These are phyloP conservation scores for Aspergillus felis DNA, from an alignment of 2,329 filamentous ascomycete genomes.

Conservation along the genomic window DNA sequence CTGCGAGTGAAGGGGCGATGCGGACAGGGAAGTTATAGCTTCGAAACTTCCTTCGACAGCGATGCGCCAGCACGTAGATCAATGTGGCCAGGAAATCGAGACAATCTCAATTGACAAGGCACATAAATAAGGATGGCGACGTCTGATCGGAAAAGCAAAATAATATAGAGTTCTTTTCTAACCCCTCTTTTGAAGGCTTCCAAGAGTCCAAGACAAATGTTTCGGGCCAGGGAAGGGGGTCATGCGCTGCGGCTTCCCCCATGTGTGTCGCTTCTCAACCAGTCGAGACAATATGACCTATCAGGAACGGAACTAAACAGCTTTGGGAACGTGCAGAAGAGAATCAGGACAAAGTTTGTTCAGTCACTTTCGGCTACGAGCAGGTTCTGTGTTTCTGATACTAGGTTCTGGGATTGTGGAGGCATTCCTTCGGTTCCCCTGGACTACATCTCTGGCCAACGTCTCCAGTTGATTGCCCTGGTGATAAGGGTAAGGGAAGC, in stretches of 20 bases:
- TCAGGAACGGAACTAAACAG: background rate
- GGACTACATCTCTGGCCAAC: no score
- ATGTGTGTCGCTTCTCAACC: background rate
- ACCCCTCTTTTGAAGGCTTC: background rate
- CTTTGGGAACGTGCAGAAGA: no score
- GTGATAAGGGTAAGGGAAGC: background rate
- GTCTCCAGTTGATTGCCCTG: background rate
- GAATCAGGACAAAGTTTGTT: no score
- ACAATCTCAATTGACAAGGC: no score
- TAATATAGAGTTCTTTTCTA: background rate
- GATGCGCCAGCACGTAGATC: no score
- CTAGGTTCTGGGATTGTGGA: no score
- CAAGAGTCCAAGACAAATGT: background rate
- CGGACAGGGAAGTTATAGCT: no score
- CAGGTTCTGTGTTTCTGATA: background rate
- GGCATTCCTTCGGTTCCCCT: no score
- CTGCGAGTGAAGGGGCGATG: background rate
- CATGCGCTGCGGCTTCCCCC: background rate
- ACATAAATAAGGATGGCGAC: no score
- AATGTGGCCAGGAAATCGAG: no score
- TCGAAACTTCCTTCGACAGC: no score
- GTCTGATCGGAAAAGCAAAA: background rate
- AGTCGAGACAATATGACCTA: background rate
- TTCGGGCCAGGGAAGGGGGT: background rate
- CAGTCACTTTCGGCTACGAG: no score